A percentile compares a stretch with the other conserved stretches of the same genome.
Conservation (phyloP, 805 yeast species). For the Vanderwaltozyma polyspora region DNA sequence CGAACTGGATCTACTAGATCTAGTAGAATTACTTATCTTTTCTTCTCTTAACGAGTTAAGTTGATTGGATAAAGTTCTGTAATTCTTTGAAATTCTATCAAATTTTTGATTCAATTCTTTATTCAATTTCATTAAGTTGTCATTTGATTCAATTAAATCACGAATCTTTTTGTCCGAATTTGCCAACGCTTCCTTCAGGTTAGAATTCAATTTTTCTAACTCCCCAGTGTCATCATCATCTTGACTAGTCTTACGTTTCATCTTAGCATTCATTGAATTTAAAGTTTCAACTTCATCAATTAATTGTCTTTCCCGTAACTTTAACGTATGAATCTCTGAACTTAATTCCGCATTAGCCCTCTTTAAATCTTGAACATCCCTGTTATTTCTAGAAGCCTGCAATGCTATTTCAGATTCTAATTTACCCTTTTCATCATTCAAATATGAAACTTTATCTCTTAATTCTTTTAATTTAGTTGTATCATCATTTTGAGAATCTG, state of each 20-base stretch:
- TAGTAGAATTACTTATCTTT: constrained; percentile 15
- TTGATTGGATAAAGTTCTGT: constrained; percentile 52
- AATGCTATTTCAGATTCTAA: constrained; percentile 43
- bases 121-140: constrained; percentile 45
- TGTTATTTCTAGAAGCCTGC: constrained; percentile 41
- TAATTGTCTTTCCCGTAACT: constrained; percentile 28
- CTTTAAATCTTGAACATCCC: constrained; percentile 56
- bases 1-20: constrained; percentile 30
- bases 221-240: constrained; percentile 24
- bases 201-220: constrained; percentile 21
- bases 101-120: constrained; percentile 59
- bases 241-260: constrained; percentile 20
- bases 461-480: constrained; percentile 44
- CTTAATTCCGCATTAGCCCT: constrained; percentile 33
- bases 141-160: constrained; percentile 45
- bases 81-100: constrained; percentile 59
- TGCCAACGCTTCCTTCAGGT: constrained; percentile 44
- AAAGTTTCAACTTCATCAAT: constrained; percentile 24
- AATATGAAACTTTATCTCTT: constrained; percentile 37
- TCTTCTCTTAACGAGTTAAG: constrained; percentile 35
- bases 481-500: constrained; percentile 55
- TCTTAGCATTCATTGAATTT: constrained; percentile 19
- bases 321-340: constrained; percentile 27
- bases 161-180: constrained; percentile 39
- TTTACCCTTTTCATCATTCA: constrained; percentile 51